These are phyloP conservation scores for Cardamine occulta DNA, from an alignment of 345 rosid species.

Conservation along the genomic window DNA sequence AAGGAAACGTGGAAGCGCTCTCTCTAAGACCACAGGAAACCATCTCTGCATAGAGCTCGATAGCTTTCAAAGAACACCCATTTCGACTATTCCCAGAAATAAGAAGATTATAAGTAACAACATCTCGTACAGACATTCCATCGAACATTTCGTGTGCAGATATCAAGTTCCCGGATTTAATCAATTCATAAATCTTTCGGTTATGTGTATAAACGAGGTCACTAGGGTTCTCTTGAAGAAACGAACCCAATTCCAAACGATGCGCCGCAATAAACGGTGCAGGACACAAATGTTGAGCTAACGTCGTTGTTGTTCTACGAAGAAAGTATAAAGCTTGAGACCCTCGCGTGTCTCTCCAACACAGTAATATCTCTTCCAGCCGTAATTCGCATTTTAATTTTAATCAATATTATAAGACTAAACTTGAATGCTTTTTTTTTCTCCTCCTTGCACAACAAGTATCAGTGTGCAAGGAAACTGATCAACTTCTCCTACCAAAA, in stretches of 20 bases:
- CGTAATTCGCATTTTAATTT: constrained; percentile 16
- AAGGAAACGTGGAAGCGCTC: constrained; percentile 66
- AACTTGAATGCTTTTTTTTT: background rate
- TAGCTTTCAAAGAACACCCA: constrained; percentile 47
- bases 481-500: background rate
- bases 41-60: constrained; percentile 59
- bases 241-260: constrained; percentile 41
- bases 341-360: constrained; percentile 47
- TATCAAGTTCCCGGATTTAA: constrained; percentile 50
- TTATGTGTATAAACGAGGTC: constrained; percentile 49
- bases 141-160: constrained; percentile 61
- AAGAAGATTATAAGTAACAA: constrained; percentile 66
- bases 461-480: background rate
- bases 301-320: constrained; percentile 47
- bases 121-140: constrained; percentile 60
- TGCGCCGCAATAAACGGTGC: constrained; percentile 19
- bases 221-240: constrained; percentile 39
- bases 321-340: constrained; percentile 39
- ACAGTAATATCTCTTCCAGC: constrained; percentile 4
- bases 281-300: constrained; percentile 31
- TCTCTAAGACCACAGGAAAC: constrained; percentile 59
- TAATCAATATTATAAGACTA: background rate
- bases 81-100: constrained; percentile 59
- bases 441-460: constrained; percentile 35
- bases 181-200: constrained; percentile 45